These are phyloP conservation scores for Fistulifera solaris DNA, from an alignment of 108 stramenopile species.

Conservation along the genomic window DNA sequence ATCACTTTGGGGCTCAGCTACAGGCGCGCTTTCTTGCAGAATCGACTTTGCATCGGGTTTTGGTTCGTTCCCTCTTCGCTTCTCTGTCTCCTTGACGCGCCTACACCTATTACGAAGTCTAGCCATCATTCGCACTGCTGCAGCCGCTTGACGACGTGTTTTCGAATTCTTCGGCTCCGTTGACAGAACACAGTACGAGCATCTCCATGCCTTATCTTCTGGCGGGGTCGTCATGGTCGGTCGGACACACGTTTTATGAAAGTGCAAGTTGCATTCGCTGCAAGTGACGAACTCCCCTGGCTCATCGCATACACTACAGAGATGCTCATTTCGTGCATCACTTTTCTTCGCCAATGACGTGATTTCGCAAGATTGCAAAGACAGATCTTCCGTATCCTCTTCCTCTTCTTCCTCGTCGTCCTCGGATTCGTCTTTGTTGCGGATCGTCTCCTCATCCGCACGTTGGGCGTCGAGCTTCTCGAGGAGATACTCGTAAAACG, in stretches of 20 bases:
- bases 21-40: too few relatives aligned
- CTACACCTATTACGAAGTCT: constrained; percentile 19
- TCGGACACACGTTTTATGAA: constrained; percentile 83
- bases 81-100: constrained; percentile 8
- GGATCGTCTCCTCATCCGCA: not conserved
- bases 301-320: constrained; percentile 8
- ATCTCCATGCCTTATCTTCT: constrained; percentile 45
- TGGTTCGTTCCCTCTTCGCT: constrained; percentile 1
- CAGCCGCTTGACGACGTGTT: constrained; percentile 38
- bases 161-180: constrained; percentile 51
- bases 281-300: constrained; percentile 82
- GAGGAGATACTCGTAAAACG: constrained; percentile 45
- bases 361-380: too few relatives aligned
- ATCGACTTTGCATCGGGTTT: not conserved
- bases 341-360: too few relatives aligned
- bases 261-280: constrained; percentile 86
- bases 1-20: too few relatives aligned
- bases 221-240: constrained; percentile 55
- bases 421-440: not conserved
- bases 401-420: constrained; percentile 2
- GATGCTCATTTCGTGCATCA: too few relatives aligned
- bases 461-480: constrained; percentile 1
- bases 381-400: not conserved
- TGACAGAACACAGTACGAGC: constrained; percentile 56
- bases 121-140: constrained; percentile 70